Evolutionary conservation across 2,329 filamentous ascomycete species (phyloP), one percentile per base, ranked within the genome.

Genomic region (Stachybotrys chlorohalonatus): DNA sequence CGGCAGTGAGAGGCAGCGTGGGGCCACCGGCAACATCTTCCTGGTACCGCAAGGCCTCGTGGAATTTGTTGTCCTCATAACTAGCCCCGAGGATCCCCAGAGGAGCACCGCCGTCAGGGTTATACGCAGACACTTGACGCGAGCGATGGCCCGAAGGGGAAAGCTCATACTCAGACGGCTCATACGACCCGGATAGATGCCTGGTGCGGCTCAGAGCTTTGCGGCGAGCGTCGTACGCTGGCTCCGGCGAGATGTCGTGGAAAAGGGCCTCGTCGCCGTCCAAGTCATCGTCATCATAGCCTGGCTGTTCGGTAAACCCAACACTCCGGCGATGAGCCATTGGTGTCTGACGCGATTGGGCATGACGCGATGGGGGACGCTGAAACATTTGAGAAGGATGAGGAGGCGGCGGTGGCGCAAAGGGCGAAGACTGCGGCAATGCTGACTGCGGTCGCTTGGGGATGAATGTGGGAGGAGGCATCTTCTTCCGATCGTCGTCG

Each of bases 1-100:
- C 82, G 2, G 76, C 77, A 4, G 83, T 86, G 54, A 86, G 66
- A 2, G 76, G 75, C 53, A 78, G 62, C 45, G 67, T 63, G 3
- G 73, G 64, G 36, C 77, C 78, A 39, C 77, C 78, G 47, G 64
- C 73, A 6, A 80, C 71, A 5, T 78, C 73, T 16, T 82, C 75
- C 62, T 84, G 82, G 63, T 85, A 84, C 31, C 61, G 60, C 49
- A 69, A 50, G 17, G 70, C 70, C 46, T 66, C 63, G 52, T 64
- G 51, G 52, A 76, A 74, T 55, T 69, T 75, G 52, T 75, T 70
- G 24, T 68, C 63, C 5, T 69, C 68, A 11, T 69, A 61, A 52
- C 69, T 70, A 32, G 63, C 66, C 24, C 67, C 69, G 11, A 65
- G 66, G n/a, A 62, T 58, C 16, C 64, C 66, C 6, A 66, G 56